Evolutionary conservation across 2,329 filamentous ascomycete genomes (phyloP).

Genomic region (Fusarium setosum): DNA sequence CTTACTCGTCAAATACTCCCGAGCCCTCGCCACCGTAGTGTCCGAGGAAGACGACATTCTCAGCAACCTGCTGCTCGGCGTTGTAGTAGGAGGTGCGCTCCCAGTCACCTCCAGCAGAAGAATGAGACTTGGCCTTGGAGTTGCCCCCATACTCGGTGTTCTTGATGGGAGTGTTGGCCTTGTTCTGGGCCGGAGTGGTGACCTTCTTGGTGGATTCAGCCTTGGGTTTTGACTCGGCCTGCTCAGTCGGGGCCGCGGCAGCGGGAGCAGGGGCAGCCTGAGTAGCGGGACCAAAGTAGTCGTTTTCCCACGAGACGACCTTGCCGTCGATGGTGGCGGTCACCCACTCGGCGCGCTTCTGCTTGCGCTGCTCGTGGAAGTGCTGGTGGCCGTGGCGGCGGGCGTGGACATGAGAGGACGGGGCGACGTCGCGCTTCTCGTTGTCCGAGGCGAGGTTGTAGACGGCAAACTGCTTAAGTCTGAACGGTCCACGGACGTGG

Average conservation of each 20-base stretch:
- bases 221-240: not conserved
- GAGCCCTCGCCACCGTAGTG: conserved; percentile 59
- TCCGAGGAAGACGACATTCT: conserved; percentile 61
- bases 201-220: not conserved
- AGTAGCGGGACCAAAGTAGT: conserved; percentile 54
- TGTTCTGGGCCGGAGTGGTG: conserved; percentile 7
- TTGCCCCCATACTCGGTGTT: conserved; percentile 22
- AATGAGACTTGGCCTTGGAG: conserved; percentile 21
- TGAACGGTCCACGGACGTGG: conserved; percentile 77
- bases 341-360: conserved; percentile 62
- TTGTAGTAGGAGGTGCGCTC: conserved; percentile 59
- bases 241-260: conserved; percentile 17
- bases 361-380: conserved; percentile 57
- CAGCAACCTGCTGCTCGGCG: conserved; percentile 50
- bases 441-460: conserved; percentile 65
- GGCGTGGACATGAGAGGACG: conserved; percentile 45
- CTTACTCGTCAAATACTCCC: conserved; percentile 57
- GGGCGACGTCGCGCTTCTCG: conserved; percentile 42
- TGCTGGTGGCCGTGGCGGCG: conserved; percentile 60
- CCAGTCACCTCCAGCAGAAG: conserved; percentile 47
- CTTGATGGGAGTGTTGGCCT: conserved; percentile 13
- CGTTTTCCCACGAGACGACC: conserved; percentile 68
- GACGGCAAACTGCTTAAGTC: conserved; percentile 75
- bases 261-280: conserved; percentile 28
- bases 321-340: conserved; percentile 69